Percentiles rank a stretch among this genome's conserved stretches.
These are phyloP conservation scores for Globisporangium cystogenes DNA, from an alignment of 352 stramenopile species.

Conservation along the genomic window DNA sequence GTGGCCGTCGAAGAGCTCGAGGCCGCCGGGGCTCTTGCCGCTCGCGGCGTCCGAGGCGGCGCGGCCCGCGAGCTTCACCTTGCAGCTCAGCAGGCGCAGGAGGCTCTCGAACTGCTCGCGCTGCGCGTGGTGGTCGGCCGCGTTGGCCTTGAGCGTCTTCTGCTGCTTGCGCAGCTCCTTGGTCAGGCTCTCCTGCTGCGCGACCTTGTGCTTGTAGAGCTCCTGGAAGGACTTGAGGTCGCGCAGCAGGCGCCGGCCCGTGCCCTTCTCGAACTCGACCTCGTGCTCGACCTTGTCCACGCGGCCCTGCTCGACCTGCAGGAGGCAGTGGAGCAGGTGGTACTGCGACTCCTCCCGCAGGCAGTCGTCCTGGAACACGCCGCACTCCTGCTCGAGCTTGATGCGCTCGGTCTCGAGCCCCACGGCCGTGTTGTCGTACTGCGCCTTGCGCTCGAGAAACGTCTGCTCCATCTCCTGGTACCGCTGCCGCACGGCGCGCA, in stretches of 20 bases:
- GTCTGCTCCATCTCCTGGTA: slow-evolving; percentile 90
- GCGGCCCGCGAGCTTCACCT: slow-evolving; percentile 50
- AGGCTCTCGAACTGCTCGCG: slow-evolving; percentile 84
- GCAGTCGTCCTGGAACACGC: slow-evolving; percentile 84
- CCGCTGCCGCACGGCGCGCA: slow-evolving; percentile 80
- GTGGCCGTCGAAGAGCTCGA: slow-evolving; percentile 53
- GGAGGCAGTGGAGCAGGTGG: slow-evolving; percentile 75
- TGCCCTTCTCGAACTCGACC: slow-evolving; percentile 81
- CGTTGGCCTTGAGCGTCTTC: slow-evolving; percentile 81
- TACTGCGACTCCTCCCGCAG: slow-evolving; percentile 86
- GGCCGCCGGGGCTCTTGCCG: slow-evolving; percentile 13
- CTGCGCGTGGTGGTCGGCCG: slow-evolving; percentile 71
- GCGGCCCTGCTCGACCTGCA: slow-evolving; percentile 66
- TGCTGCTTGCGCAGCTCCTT: slow-evolving; percentile 91
- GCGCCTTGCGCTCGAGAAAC: slow-evolving; percentile 83
- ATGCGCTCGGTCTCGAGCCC: slow-evolving; percentile 86
- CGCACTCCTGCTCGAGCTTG: slow-evolving; percentile 88
- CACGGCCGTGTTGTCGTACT: slow-evolving; percentile 88
- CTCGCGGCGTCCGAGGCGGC: slow-evolving; percentile 10
- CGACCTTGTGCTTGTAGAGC: slow-evolving; percentile 90
- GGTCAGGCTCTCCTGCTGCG: slow-evolving; percentile 86
- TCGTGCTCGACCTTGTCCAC: slow-evolving; percentile 84
- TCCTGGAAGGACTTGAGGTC: slow-evolving; percentile 88
- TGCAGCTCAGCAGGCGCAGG: slow-evolving; percentile 72
- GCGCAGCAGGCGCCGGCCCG: slow-evolving; percentile 59